Conservation (phyloP, 371 early-diverging fungal species). For the Mucor plumbeus region DNA sequence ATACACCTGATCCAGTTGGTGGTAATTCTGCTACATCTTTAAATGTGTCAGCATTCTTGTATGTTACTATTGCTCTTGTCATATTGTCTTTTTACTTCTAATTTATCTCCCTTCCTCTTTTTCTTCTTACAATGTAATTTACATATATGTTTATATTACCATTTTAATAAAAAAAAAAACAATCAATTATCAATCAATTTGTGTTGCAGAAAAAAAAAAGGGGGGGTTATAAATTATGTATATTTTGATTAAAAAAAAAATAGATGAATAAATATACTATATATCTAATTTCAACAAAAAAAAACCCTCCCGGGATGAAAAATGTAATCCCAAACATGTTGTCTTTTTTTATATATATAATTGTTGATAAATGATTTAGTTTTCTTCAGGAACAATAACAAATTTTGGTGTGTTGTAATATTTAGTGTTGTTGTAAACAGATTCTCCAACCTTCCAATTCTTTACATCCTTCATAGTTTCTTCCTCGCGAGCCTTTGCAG, state of each 20-base stretch:
- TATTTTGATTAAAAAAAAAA: slow-evolving; percentile 1
- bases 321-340: neutral
- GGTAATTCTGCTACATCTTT: slow-evolving; percentile 12
- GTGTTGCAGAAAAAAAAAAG: neutral
- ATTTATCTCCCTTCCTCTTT: neutral
- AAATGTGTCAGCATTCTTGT: neutral
- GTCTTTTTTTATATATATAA: neutral
- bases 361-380: slow-evolving; percentile 27
- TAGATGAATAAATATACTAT: slow-evolving; percentile 6
- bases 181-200: neutral
- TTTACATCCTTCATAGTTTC: slow-evolving; percentile 89
- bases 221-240: slow-evolving; percentile 3
- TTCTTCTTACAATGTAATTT: neutral
- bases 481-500: slow-evolving; percentile 78
- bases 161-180: neutral
- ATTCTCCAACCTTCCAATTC: slow-evolving; percentile 78
- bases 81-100: neutral
- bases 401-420: slow-evolving; percentile 74
- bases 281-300: slow-evolving; percentile 2
- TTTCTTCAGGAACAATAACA: slow-evolving; percentile 53
- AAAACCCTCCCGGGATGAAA: neutral
- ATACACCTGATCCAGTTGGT: slow-evolving; percentile 23
- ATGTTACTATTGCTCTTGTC: neutral
- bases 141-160: neutral
- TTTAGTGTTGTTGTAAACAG: slow-evolving; percentile 85